These are phyloP conservation scores for Canariomyces notabilis DNA, from an alignment of 2,329 filamentous ascomycete species.

Conservation along the genomic window DNA sequence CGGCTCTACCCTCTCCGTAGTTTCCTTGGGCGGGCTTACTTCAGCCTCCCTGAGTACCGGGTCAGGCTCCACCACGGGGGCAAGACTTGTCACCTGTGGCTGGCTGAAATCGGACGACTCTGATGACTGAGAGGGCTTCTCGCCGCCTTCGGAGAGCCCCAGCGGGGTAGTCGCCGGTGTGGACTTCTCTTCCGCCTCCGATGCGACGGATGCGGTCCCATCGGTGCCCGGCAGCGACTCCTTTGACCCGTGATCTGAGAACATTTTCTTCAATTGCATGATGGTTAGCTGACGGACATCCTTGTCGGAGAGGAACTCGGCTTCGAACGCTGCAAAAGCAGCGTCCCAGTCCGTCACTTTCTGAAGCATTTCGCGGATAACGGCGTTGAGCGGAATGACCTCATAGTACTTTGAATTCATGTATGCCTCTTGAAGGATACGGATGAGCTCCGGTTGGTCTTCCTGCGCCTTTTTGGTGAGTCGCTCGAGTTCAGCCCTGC, in stretches of 20 bases:
- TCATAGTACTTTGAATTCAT: conserved; percentile 95
- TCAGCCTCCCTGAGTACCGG: conserved; percentile 19
- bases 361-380: conserved; percentile 85
- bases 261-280: conserved; percentile 89
- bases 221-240: conserved; percentile 68
- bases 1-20: conserved; percentile 45
- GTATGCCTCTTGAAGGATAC: conserved; percentile 82
- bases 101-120: conserved; percentile 9
- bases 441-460: conserved; percentile 69
- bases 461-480: conserved; percentile 76
- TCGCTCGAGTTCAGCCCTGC: conserved; percentile 73
- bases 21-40: conserved; percentile 16
- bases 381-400: conserved; percentile 85
- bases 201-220: conserved; percentile 37
- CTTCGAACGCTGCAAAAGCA: conserved; percentile 83
- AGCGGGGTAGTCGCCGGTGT: conserved; percentile 37
- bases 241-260: conserved; percentile 82
- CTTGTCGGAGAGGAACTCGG: conserved; percentile 91
- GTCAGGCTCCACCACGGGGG: conserved; percentile 11
- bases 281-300: conserved; percentile 90
- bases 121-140: conserved; percentile 18
- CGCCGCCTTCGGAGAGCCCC: conserved; percentile 20
- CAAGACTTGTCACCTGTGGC: conserved; percentile 12
- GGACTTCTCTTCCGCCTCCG: conserved; percentile 43
- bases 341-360: conserved; percentile 92